Conservation (phyloP, 495 filamentous ascomycete species). For the Echria macrotheca region DNA sequence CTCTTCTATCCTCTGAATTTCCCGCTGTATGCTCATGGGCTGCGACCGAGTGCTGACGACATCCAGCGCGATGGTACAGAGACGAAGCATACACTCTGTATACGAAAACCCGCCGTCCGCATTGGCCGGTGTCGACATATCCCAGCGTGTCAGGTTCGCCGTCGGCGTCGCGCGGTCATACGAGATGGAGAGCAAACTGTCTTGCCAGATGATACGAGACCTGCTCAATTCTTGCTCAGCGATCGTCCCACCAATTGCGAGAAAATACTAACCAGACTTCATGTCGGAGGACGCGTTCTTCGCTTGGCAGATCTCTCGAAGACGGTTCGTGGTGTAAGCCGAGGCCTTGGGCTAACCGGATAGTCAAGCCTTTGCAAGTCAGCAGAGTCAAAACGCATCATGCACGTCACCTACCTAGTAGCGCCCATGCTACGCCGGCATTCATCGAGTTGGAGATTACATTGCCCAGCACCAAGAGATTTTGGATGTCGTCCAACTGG, state of each 20-base stretch:
- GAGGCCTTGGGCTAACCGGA: constrained; percentile 3
- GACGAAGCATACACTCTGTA: constrained; percentile 5
- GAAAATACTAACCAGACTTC: constrained; percentile 2
- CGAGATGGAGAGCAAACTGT: constrained; percentile 6
- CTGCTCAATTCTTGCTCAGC: background rate
- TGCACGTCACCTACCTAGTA: background rate
- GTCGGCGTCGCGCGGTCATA: constrained; percentile 4
- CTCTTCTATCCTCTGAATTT: constrained; percentile 2
- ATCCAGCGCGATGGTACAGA: constrained; percentile 1
- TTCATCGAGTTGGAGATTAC: constrained; percentile 8
- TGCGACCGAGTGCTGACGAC: background rate
- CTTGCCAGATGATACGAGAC: constrained; percentile 9
- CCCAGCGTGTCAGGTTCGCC: constrained; percentile 3
- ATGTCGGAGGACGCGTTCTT: background rate
- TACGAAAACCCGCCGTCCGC: background rate
- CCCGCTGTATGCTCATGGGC: background rate
- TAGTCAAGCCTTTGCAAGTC: constrained; percentile 1
- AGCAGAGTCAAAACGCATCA: background rate
- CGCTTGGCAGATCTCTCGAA: background rate
- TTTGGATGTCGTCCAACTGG: constrained; percentile 6
- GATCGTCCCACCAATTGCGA: background rate
- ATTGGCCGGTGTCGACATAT: background rate
- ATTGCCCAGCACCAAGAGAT: constrained; percentile 3
- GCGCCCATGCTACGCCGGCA: constrained; percentile 3
- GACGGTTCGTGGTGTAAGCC: constrained; percentile 2